Conservation (phyloP, 83 land plant genomes). For the Diphasiastrum complanatum region DNA sequence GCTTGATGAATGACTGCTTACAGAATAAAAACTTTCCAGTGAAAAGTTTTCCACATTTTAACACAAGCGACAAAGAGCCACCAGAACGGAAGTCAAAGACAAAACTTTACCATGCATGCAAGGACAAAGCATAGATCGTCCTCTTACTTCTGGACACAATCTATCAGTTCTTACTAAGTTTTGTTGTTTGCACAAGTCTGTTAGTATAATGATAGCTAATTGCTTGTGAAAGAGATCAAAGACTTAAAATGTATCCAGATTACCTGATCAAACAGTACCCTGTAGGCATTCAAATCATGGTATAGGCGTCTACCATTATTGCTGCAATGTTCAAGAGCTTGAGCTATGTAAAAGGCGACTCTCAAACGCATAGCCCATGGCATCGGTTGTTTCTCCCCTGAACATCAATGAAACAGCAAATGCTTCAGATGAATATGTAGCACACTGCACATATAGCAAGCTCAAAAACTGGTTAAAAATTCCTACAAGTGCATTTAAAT, state of each 20-base stretch:
- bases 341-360: slow-evolving; percentile 79
- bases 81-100: no score
- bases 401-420: slow-evolving; percentile 2
- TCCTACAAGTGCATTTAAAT: no score
- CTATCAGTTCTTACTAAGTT: no score
- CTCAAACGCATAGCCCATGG: slow-evolving; percentile 95
- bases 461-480: no score
- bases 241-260: neutral
- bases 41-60: no score
- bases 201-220: neutral
- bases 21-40: no score
- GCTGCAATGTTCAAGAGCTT: slow-evolving; percentile 77
- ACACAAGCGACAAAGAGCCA: no score
- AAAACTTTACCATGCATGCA: no score
- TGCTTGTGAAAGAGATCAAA: neutral
- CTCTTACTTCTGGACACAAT: no score
- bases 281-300: slow-evolving; percentile 85
- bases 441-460: neutral
- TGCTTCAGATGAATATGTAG: neutral
- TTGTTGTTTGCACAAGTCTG: neutral
- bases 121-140: no score
- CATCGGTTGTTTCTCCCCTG: slow-evolving; percentile 95
- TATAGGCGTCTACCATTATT: slow-evolving; percentile 68
- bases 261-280: slow-evolving; percentile 91
- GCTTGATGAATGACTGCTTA: no score